A percentile compares a stretch with the other conserved stretches of the same genome.
These are phyloP conservation scores for Chaetomium sp. DNA, from an alignment of 2,329 filamentous ascomycete genomes.

Conservation along the genomic window DNA sequence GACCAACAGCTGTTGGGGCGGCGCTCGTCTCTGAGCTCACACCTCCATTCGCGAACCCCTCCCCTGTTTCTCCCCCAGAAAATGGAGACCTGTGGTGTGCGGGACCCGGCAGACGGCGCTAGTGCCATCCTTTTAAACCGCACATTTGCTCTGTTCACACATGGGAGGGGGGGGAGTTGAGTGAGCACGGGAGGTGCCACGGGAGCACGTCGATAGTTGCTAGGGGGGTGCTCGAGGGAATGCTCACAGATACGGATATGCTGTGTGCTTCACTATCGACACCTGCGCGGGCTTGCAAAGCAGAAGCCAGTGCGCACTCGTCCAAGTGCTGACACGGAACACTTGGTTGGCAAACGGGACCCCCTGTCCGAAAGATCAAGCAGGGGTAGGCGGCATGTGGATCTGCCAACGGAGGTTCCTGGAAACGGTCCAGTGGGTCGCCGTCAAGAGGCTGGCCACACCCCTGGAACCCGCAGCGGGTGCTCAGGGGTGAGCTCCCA, in stretches of 20 bases:
- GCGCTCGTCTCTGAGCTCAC: slow-evolving; percentile 12
- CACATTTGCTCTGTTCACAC: neutral
- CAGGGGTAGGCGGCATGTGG: slow-evolving; percentile 8
- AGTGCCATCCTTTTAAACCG: slow-evolving; percentile 4
- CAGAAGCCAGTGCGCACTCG: slow-evolving; percentile 1
- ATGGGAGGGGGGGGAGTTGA: neutral
- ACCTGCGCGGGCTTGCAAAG: slow-evolving; percentile 10
- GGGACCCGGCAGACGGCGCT: slow-evolving; percentile 22
- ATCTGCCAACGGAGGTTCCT: slow-evolving; percentile 20
- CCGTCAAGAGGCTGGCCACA: slow-evolving; percentile 6
- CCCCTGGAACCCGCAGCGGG: neutral
- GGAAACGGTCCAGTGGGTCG: slow-evolving; percentile 22
- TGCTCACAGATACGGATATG: neutral
- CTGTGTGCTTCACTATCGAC: neutral
- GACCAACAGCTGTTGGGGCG: slow-evolving; percentile 18
- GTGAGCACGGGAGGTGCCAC: neutral
- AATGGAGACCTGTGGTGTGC: slow-evolving; percentile 19
- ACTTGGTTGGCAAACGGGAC: slow-evolving; percentile 17
- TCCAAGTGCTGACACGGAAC: slow-evolving; percentile 19
- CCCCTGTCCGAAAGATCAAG: neutral
- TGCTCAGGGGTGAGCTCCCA: neutral
- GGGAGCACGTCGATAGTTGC: neutral
- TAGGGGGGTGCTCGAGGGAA: neutral
- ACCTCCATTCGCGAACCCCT: slow-evolving; percentile 5
- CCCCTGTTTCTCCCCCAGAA: slow-evolving; percentile 23